A percentile compares a stretch with the other conserved stretches of the same genome.
Conservation (phyloP, 495 filamentous ascomycete species). For the Hamigera avellanea region DNA sequence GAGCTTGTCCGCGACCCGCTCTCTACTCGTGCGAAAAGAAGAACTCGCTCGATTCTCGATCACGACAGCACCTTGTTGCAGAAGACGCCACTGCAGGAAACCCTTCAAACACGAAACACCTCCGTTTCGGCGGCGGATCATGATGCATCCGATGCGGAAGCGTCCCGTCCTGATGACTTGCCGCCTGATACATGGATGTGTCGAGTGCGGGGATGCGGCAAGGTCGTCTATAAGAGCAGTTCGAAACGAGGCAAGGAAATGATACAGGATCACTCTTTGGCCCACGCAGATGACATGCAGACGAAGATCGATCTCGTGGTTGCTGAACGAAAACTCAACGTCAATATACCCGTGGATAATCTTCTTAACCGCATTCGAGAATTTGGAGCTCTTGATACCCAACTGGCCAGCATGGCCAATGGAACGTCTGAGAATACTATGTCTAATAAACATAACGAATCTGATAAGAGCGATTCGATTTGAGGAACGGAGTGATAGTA, state of each 20-base stretch:
- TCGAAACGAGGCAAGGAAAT: conserved; percentile 42
- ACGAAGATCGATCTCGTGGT: conserved; percentile 48
- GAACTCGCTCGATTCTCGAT: conserved; percentile 24
- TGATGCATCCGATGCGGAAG: conserved; percentile 31
- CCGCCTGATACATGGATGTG: conserved; percentile 62
- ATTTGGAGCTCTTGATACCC: conserved; percentile 5
- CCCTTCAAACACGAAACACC: conserved; percentile 16
- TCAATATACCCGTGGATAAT: conserved; percentile 26
- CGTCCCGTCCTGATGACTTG: conserved; percentile 23
- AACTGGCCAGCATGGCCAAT: too few relatives aligned
- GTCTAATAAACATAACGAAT: too few relatives aligned
- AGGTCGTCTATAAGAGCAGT: conserved; percentile 48
- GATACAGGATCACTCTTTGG: conserved; percentile 52
- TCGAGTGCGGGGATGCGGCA: conserved; percentile 52
- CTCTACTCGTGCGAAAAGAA: conserved; percentile 21
- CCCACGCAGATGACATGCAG: conserved; percentile 53
- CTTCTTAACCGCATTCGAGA: conserved; percentile 21
- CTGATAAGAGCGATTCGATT: too few relatives aligned
- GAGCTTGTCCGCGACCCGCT: conserved; percentile 33
- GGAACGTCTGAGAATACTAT: too few relatives aligned
- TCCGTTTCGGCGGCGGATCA: conserved; percentile 9
- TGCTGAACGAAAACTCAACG: conserved; percentile 29
- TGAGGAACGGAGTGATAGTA: too few relatives aligned
- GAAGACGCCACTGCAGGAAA: conserved; percentile 26
- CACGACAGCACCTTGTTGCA: conserved; percentile 18